Conservation (phyloP, 805 yeast species). For the Zygoascus tannicola region DNA sequence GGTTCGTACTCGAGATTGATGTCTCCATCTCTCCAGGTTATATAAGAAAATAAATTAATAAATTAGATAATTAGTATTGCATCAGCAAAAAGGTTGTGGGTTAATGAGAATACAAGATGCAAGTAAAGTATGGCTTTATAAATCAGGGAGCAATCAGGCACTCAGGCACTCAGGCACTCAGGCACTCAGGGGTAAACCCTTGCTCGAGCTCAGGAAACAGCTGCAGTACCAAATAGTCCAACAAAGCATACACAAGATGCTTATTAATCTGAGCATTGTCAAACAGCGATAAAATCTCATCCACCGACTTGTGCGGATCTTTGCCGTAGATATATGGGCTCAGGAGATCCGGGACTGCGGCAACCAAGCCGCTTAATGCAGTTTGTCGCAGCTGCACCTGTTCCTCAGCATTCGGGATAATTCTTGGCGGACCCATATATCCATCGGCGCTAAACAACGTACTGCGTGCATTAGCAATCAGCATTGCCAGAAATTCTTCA, state of each 20-base stretch:
- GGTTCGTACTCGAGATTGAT: too few relatives aligned
- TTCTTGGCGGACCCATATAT: slow-evolving; percentile 40
- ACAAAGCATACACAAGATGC: slow-evolving; percentile 21
- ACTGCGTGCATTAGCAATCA: slow-evolving; percentile 28
- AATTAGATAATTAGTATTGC: too few relatives aligned
- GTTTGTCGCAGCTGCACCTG: slow-evolving; percentile 23
- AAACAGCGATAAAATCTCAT: slow-evolving; percentile 20
- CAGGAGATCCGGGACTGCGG: slow-evolving; percentile 11
- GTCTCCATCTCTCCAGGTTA: too few relatives aligned
- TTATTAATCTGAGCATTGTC: slow-evolving; percentile 24
- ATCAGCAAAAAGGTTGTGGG: too few relatives aligned
- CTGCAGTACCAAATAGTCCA: slow-evolving; percentile 21
- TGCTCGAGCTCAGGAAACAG: slow-evolving; percentile 23
- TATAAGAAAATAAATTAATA: too few relatives aligned
- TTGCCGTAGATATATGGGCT: slow-evolving; percentile 16
- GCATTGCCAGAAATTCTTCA: slow-evolving; percentile 14
- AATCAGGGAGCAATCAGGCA: too few relatives aligned
- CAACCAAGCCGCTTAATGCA: slow-evolving; percentile 7
- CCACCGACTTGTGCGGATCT: slow-evolving; percentile 14
- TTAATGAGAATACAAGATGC: too few relatives aligned
- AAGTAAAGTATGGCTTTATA: too few relatives aligned
- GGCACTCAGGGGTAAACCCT: not conserved
- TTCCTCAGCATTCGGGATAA: slow-evolving; percentile 35
- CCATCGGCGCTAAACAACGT: slow-evolving; percentile 42
- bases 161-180: too few relatives aligned